Conservation (phyloP, 2,329 filamentous ascomycete species). For the Penicillium sp. region DNA sequence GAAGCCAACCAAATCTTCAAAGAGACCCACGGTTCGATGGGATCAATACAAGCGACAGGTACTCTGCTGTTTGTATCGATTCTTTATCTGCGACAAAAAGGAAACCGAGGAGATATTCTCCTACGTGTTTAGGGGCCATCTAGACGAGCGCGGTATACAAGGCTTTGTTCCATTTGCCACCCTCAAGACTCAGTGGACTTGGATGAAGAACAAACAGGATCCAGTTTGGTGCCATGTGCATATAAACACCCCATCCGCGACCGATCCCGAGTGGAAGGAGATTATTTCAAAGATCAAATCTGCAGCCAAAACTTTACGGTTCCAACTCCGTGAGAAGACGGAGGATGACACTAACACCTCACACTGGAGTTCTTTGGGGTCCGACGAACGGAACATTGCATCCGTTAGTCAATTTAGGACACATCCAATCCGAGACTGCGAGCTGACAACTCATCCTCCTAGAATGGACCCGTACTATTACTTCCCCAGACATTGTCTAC, state of each 20-base stretch:
- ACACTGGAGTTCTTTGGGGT: not conserved
- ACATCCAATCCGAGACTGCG: not conserved
- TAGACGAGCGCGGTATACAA: conserved; percentile 22
- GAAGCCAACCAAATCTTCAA: not conserved
- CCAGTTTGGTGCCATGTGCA: conserved; percentile 27
- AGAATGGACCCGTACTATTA: not conserved
- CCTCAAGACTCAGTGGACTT: conserved; percentile 23
- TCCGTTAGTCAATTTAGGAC: not conserved
- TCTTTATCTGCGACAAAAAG: conserved; percentile 15
- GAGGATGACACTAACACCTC: not conserved
- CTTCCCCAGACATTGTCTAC: not conserved
- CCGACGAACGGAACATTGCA: not conserved
- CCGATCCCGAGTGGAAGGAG: conserved; percentile 13
- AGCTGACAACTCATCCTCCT: not conserved
- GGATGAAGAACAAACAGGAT: conserved; percentile 17
- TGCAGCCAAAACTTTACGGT: conserved; percentile 3
- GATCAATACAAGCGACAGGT: conserved; percentile 15
- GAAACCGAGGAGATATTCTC: conserved; percentile 29
- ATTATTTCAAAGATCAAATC: conserved; percentile 14
- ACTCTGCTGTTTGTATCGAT: conserved; percentile 27
- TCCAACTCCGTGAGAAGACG: conserved; percentile 3
- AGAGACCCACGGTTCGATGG: conserved; percentile 18
- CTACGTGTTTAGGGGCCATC: conserved; percentile 19
- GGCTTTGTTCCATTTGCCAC: conserved; percentile 9
- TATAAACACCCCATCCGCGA: conserved; percentile 14